phyloP scores from a whole-genome alignment of 257 asterid genomes.

The Nicotiana noctiflora region DNA sequence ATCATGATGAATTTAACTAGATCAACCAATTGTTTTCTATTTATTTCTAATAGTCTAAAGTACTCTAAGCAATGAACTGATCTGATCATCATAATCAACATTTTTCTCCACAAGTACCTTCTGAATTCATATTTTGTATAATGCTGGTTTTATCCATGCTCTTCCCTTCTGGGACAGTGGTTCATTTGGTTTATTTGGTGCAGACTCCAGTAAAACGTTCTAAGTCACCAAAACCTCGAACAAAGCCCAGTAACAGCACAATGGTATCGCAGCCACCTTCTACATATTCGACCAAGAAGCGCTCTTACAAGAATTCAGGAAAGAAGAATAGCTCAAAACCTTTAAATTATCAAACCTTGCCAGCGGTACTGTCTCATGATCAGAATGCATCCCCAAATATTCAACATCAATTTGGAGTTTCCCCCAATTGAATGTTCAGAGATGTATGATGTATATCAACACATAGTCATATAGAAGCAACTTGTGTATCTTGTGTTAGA shows the following conservation, averaged over 20 bases:
- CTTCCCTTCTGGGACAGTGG: neutral
- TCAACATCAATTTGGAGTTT: neutral
- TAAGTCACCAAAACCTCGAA: conserved; percentile 34
- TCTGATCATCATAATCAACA: neutral
- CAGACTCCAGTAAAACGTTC: conserved; percentile 42
- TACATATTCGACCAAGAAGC: conserved; percentile 24
- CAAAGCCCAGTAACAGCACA: conserved; percentile 30
- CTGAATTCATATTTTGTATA: neutral
- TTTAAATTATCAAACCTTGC: neutral
- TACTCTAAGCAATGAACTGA: neutral
- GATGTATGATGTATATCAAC: neutral
- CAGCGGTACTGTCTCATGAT: neutral
- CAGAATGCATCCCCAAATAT: conserved; percentile 15
- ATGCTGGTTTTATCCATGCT: neutral
- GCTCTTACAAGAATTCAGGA: conserved; percentile 26
- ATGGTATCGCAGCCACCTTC: conserved; percentile 41
- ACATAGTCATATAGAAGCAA: neutral
- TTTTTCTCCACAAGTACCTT: neutral
- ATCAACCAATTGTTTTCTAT: neutral
- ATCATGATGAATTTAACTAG: neutral
- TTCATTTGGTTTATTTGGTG: conserved; percentile 8
- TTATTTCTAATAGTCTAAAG: neutral
- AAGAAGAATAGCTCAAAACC: conserved; percentile 20
- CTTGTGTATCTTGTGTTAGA: neutral
- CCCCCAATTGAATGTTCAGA: neutral